Evolutionary conservation across 2,329 filamentous ascomycete genomes (phyloP), one percentile per base, ranked within the genome.

Genomic region (Paramyrothecium roridum): DNA sequence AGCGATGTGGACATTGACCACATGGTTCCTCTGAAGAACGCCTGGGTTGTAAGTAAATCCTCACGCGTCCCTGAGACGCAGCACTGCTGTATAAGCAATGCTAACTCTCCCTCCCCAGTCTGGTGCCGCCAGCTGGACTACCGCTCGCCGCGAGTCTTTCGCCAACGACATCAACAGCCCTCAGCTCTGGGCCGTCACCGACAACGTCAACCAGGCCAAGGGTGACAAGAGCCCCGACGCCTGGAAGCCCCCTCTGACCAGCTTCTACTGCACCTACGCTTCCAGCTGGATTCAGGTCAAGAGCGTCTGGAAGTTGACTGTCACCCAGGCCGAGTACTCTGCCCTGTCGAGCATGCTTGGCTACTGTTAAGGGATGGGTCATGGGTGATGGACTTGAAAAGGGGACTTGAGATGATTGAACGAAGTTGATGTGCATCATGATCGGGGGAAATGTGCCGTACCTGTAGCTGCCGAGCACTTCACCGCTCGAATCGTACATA

Each of bases 1-100:
- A 81, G 78, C 19, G 88, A 93, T 62, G 70, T 95, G 1, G 89
- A 93, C 62, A 93, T 95, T 57, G 91, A 95, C 69, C 91, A 95
- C 69, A 80, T 95, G 73, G 89, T 96, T 3, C 90, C 91, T 1
- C 70, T 96, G 57, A 87, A 87, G 67, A 91, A 93, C 65, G 89
- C 90, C 6, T 93, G 89, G 90, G 85, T 88, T 58, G 83, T 86
- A 61, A 65, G 78, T 72, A n/a, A 17, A 40, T 21, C 11, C n/a
- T n/a, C n/a, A n/a, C 56, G 34, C 48, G 22, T 43, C 37, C 16
- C 16, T 50, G 10, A 43, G 4, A 19, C n/a, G n/a, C n/a, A n/a
- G n/a, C n/a, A 19, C n/a, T 13, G 37, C 13, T 13, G 37, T 13
- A 16, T 16, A 37, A 19, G 37, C 13, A 13, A 43, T 30, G 52